Percentiles rank a stretch among this genome's conserved stretches.
phyloP scores from a whole-genome alignment of 169 alveolate genomes.

The Plasmodium billcollinsi region DNA sequence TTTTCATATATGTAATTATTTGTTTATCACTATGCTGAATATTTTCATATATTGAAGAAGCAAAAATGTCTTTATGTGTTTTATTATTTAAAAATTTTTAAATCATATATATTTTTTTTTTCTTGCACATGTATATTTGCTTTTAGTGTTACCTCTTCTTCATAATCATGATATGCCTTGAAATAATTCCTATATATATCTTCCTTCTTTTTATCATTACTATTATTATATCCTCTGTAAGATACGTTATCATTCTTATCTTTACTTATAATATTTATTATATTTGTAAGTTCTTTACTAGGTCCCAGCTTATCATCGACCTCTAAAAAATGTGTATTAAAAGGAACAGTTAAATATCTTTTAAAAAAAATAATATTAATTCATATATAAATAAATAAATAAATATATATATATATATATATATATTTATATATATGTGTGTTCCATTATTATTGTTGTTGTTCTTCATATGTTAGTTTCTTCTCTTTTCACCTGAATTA shows the following conservation, averaged over 20 bases:
- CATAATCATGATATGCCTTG: neutral
- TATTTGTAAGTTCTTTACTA: no score
- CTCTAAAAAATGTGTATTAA: no score
- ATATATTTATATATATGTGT: neutral
- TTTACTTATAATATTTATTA: no score
- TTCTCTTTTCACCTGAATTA: conserved; percentile 4
- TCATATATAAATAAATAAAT: no score
- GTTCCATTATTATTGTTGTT: neutral
- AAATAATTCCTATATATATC: no score
- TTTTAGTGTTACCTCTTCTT: conserved; percentile 1
- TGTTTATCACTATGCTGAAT: conserved; percentile 2
- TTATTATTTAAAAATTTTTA: conserved; percentile 21
- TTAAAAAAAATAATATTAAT: no score
- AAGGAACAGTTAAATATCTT: no score
- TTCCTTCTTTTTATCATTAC: no score
- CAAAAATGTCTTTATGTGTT: neutral
- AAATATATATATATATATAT: no score
- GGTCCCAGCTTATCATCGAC: no score
- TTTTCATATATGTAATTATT: conserved; percentile 44
- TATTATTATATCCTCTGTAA: no score
- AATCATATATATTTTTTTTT: conserved; percentile 34
- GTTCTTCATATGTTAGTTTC: neutral
- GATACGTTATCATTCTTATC: no score
- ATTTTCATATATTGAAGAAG: conserved; percentile 27
- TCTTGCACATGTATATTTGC: neutral